A percentile compares a stretch with the other conserved stretches of the same genome.
These are phyloP conservation scores for Geotrichum bryndzae DNA, from an alignment of 1,139 yeast species.

Conservation along the genomic window DNA sequence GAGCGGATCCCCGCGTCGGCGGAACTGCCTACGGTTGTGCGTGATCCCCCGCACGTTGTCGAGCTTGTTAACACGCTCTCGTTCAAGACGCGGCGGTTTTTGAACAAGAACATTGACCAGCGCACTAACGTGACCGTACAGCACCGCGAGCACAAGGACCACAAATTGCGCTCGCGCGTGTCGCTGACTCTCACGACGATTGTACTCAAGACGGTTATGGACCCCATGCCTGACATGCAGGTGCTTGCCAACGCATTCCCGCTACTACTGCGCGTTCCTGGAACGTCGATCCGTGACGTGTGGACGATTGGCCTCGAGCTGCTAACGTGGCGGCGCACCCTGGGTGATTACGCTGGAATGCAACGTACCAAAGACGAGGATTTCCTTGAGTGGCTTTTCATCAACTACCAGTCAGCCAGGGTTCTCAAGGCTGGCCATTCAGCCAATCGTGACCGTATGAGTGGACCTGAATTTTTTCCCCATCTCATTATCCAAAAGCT, in stretches of 20 bases:
- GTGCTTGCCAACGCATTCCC: conserved; percentile 42
- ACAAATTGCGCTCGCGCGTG: neutral
- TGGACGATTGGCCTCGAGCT: conserved; percentile 46
- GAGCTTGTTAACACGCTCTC: neutral
- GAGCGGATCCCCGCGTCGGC: conserved; percentile 1
- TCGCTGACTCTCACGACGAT: neutral
- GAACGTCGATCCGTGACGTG: conserved; percentile 40
- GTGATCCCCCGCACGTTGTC: conserved; percentile 5
- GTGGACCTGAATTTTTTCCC: conserved; percentile 24
- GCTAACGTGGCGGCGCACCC: conserved; percentile 26
- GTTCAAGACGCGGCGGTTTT: conserved; percentile 1
- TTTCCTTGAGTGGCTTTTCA: conserved; percentile 29
- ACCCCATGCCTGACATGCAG: neutral
- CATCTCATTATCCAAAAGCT: conserved; percentile 23
- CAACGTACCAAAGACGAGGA: conserved; percentile 24
- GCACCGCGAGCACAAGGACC: neutral
- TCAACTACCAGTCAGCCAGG: conserved; percentile 19
- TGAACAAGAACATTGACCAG: conserved; percentile 2
- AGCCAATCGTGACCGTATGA: conserved; percentile 16
- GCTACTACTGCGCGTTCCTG: conserved; percentile 38
- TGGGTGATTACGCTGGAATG: conserved; percentile 16
- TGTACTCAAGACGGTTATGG: neutral
- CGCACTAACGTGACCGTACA: conserved; percentile 1
- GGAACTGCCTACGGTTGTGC: neutral
- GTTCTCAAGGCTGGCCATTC: neutral